Evolutionary conservation across 768 basidiomycete genomes (phyloP).

Genomic region (Podaxis sp.): DNA sequence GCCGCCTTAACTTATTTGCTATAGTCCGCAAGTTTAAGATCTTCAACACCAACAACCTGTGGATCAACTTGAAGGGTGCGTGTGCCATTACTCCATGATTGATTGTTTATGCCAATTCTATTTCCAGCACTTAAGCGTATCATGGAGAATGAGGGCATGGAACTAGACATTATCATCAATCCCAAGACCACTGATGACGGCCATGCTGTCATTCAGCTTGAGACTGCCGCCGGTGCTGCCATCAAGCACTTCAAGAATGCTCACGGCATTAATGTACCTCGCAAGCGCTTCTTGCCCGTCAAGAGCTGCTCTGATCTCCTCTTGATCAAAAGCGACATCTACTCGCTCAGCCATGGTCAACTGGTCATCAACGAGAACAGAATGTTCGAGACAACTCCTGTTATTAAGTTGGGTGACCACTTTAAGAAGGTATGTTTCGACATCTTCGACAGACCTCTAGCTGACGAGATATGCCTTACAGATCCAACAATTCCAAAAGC

Average conservation of each 20-base stretch:
- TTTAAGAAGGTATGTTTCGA: slow-evolving; percentile 80
- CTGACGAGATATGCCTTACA: slow-evolving; percentile 21
- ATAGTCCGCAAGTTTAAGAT: slow-evolving; percentile 89
- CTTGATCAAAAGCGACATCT: slow-evolving; percentile 90
- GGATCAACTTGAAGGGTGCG: slow-evolving; percentile 75
- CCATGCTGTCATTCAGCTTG: slow-evolving; percentile 83
- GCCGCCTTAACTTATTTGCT: slow-evolving; percentile 13
- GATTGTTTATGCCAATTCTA: neutral
- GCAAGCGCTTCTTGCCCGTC: slow-evolving; percentile 90
- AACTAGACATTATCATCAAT: slow-evolving; percentile 95
- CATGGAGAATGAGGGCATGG: slow-evolving; percentile 84
- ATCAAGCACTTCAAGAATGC: slow-evolving; percentile 92
- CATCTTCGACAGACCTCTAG: neutral
- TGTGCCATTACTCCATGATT: neutral
- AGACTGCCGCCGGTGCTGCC: slow-evolving; percentile 92
- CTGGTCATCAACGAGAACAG: slow-evolving; percentile 80
- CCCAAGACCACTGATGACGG: slow-evolving; percentile 87
- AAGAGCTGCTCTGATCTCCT: slow-evolving; percentile 87
- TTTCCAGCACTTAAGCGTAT: slow-evolving; percentile 79
- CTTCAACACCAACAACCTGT: slow-evolving; percentile 85
- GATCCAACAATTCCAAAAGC: slow-evolving; percentile 89
- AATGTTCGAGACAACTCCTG: slow-evolving; percentile 88
- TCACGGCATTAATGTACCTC: slow-evolving; percentile 93
- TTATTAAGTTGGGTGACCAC: slow-evolving; percentile 94
- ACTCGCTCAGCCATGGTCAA: slow-evolving; percentile 86